Conservation (phyloP, 192 early-diverging fungal species). For the Neocallimastix lanati region DNA sequence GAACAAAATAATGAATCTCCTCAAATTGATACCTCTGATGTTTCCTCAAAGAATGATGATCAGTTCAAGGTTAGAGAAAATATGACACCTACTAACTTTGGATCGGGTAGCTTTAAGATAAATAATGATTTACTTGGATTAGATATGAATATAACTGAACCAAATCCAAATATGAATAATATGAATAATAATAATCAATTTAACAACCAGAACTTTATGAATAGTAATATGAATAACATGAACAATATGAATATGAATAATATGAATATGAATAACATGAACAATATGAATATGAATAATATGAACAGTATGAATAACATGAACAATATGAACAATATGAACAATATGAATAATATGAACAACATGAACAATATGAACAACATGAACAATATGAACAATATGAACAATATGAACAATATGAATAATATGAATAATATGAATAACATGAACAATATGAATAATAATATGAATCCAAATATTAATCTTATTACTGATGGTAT, state of each 20-base stretch:
- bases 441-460: background rate
- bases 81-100: background rate
- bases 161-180: background rate
- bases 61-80: background rate
- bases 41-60: background rate
- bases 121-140: background rate
- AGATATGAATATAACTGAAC: background rate
- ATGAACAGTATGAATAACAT: background rate
- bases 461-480: no score
- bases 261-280: background rate
- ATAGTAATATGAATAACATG: no score
- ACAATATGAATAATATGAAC: background rate
- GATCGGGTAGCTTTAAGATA: background rate
- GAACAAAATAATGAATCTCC: background rate
- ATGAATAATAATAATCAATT: background rate
- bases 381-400: background rate
- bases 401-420: background rate
- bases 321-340: background rate
- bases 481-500: no score
- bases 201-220: no score
- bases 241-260: no score
- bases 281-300: background rate
- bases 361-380: conserved; percentile 12
- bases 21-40: background rate
- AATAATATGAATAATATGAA: conserved; percentile 13